phyloP scores from a whole-genome alignment of 768 basidiomycete genomes.

The Tubosaeta sp. region DNA sequence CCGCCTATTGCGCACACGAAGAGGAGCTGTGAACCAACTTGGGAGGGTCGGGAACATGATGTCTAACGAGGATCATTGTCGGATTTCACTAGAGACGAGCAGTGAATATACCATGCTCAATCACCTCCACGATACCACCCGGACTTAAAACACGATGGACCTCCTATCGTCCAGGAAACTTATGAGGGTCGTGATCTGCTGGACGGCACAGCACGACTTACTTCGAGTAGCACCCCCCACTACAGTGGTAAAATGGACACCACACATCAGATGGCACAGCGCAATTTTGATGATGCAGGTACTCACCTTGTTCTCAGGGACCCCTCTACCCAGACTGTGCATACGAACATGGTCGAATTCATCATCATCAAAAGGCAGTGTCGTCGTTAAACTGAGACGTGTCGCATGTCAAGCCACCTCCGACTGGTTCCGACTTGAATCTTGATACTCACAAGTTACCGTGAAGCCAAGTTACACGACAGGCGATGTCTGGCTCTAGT shows the following conservation, averaged over 20 bases:
- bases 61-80: conserved; percentile 39
- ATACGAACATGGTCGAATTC: conserved; percentile 82
- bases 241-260: conserved; percentile 25
- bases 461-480: conserved; percentile 66
- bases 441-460: conserved; percentile 68
- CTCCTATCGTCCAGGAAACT: conserved; percentile 45
- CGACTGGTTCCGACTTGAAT: background rate
- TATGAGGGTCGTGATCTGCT: background rate
- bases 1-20: conserved; percentile 49
- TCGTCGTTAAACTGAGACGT: conserved; percentile 58
- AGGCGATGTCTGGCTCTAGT: conserved; percentile 47
- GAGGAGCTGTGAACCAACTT: conserved; percentile 71
- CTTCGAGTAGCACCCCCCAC: conserved; percentile 70
- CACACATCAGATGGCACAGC: conserved; percentile 1
- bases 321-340: conserved; percentile 56
- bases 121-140: conserved; percentile 65
- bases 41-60: conserved; percentile 73
- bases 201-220: conserved; percentile 20
- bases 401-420: background rate
- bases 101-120: conserved; percentile 59
- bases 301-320: conserved; percentile 70
- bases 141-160: conserved; percentile 65
- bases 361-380: conserved; percentile 77
- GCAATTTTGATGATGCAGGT: background rate
- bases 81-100: background rate